A percentile compares a stretch with the other conserved stretches of the same genome.
Conservation (phyloP, 805 yeast genomes). For the Grigorovia transvaalensis region DNA sequence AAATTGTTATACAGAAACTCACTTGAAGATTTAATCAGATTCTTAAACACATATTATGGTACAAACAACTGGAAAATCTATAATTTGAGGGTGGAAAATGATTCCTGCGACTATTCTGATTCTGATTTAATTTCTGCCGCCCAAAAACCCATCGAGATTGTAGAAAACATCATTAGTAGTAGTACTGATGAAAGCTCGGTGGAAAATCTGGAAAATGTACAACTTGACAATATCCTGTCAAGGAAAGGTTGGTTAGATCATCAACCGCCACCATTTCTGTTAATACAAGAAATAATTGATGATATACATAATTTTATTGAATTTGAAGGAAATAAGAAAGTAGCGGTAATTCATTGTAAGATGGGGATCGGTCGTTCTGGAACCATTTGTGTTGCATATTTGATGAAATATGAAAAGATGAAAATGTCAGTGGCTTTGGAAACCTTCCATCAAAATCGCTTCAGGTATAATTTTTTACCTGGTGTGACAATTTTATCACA, state of each 20-base stretch:
- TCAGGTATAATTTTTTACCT: slow-evolving; percentile 42
- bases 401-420: slow-evolving; percentile 40
- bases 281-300: slow-evolving; percentile 36
- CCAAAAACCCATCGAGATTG: not conserved
- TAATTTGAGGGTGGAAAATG: slow-evolving; percentile 56
- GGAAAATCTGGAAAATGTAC: not conserved
- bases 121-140: slow-evolving; percentile 10
- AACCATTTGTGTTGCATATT: slow-evolving; percentile 55
- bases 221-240: not conserved
- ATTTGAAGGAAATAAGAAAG: slow-evolving; percentile 26
- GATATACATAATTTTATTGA: slow-evolving; percentile 38
- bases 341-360: slow-evolving; percentile 74
- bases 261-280: slow-evolving; percentile 53
- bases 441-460: slow-evolving; percentile 46
- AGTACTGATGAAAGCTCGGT: not conserved
- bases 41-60: slow-evolving; percentile 39
- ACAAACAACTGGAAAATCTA: slow-evolving; percentile 55
- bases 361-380: slow-evolving; percentile 94
- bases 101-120: slow-evolving; percentile 29
- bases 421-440: slow-evolving; percentile 38
- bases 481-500: slow-evolving; percentile 74
- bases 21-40: slow-evolving; percentile 39
- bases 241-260: slow-evolving; percentile 64
- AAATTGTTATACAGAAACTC: slow-evolving; percentile 43
- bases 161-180: not conserved